Evolutionary conservation across 305 asterid genomes (phyloP), one percentile per base, ranked within the genome.

Genomic region (Plantago lanceolata): DNA sequence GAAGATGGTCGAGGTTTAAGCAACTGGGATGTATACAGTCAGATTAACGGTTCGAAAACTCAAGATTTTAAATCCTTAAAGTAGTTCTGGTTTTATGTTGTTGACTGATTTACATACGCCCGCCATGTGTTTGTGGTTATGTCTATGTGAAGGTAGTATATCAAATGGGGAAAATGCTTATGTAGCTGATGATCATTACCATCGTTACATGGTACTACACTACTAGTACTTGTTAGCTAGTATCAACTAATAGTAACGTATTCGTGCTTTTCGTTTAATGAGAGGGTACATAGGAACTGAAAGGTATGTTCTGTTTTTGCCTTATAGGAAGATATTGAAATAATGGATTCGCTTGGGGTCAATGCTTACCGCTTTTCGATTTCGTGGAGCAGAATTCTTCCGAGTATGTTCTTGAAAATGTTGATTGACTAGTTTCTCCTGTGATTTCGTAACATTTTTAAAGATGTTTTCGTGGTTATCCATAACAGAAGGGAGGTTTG

Each of bases 321-420:
- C 44, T 37, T 14, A 37, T 37, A 37, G 44, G 44, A 37, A 7
- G 97, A 93, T 48, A 85, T 89, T 71, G 92, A 89, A 75, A 71
- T 80, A 48, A 72, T 89, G 55, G 76, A 81, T 47, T 84, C 89
- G 59, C 88, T 85, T 35, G 96, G 97, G 24, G 78, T 87, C 66
- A 67, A 75, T 70, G 81, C 90, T 28, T 93, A 93, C 66, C 85
- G 95, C 14, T 73, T 93, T 65, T 93, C 98, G 20, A 85, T 93
- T 78, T 89, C 97, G 6, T 89, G 97, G 98, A 76, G 91, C 68
- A 85, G 98, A 84, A 68, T 93, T 78, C 84, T 93, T 63, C 98
- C 98, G 8, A 77, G 97, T 8, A 40, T 58, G 87, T 45, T 20
- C 61, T 29, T n/a, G 6, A 13, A 13, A 60, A 6, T 44, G 70